Percentiles rank a stretch among this genome's conserved stretches.
phyloP scores from a whole-genome alignment of 2,329 filamentous ascomycete species.

The Aspergillus calidoustus region DNA sequence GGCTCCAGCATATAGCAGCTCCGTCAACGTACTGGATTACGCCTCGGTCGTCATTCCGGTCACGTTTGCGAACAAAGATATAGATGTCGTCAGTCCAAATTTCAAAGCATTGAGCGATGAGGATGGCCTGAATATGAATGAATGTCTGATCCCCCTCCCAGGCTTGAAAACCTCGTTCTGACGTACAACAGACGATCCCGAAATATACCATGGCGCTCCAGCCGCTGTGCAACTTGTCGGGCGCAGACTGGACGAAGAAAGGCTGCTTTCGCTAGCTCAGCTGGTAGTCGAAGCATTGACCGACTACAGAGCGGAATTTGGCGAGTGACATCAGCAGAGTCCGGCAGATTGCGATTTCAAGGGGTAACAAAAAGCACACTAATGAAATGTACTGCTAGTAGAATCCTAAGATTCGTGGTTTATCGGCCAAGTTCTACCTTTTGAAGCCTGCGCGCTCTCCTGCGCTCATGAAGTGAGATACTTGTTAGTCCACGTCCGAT shows the following conservation, averaged over 20 bases:
- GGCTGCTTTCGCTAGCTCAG: slow-evolving; percentile 14
- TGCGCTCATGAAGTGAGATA: not conserved
- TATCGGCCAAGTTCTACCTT: not conserved
- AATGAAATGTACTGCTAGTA: slow-evolving; percentile 7
- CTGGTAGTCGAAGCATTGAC: slow-evolving; percentile 13
- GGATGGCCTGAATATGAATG: slow-evolving; percentile 8
- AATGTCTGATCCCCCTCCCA: not conserved
- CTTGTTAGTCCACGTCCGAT: not conserved
- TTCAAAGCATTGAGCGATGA: slow-evolving; percentile 6
- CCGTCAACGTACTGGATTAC: slow-evolving; percentile 16
- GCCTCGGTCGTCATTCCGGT: slow-evolving; percentile 13
- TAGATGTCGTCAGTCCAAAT: slow-evolving; percentile 12
- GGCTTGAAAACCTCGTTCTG: not conserved
- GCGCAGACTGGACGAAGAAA: slow-evolving; percentile 16
- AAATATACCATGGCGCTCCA: slow-evolving; percentile 14
- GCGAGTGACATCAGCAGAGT: not conserved
- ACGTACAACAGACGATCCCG: slow-evolving; percentile 10
- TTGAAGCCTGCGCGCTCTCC: not conserved
- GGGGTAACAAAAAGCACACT: not conserved
- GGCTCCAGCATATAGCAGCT: slow-evolving; percentile 9
- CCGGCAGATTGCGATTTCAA: not conserved
- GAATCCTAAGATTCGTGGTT: slow-evolving; percentile 1
- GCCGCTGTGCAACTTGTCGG: slow-evolving; percentile 14
- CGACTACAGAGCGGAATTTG: slow-evolving; percentile 10
- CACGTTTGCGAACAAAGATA: slow-evolving; percentile 6